Base-by-base conservation (phyloP, 805 yeast genomes). In the Danielia oregonensis region DNA sequence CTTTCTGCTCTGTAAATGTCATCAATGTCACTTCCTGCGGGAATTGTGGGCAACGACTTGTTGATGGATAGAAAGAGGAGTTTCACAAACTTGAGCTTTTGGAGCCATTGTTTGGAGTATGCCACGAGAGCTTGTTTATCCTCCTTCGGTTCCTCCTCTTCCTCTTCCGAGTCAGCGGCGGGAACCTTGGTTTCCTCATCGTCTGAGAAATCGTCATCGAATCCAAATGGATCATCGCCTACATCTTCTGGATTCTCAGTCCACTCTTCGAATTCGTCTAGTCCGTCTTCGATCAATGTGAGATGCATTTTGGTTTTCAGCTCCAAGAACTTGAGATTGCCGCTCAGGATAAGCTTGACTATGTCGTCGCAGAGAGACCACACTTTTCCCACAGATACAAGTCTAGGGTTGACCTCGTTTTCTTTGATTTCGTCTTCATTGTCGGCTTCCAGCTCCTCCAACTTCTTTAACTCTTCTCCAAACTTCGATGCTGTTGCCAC, bases 251-350 rank as follows among this genome's bases (percentile, higher is more conserved):
- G 91, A 42, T 79, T 70, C 38, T 76, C 76, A 2, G 79, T 50
- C 86, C 91, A 85, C 38, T 76, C 86, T 14, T 66, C 76, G 32
- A 82, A 69, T 48, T 86, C 94, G 7, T 69, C 74, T n/a, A 74
- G 56, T 0, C 80, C 82, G 55, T 83, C 91, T 13, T 67, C 72
- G 5, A 82, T 63, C 36, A 83, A 51, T 2, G 51, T 43, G 17
- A 72, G 59, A 8, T 72, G 65, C 33, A 63, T 62, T 36, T 61
- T 64, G 4, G 82, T 57, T 35, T 70, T 72, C 19, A 47, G 46
- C 23, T 71, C 72, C 33, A 83, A 57, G 2, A 78, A 49, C 2
- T 79, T 82, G 12, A 76, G 42, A 31, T 76, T 71, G 0, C 87
- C 87, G 16, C 54, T 58, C 14, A 62, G 59, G 4, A 74, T 47